Evolutionary conservation across 2,329 filamentous ascomycete species (phyloP).

Genomic region (Fusarium ambrosium): DNA sequence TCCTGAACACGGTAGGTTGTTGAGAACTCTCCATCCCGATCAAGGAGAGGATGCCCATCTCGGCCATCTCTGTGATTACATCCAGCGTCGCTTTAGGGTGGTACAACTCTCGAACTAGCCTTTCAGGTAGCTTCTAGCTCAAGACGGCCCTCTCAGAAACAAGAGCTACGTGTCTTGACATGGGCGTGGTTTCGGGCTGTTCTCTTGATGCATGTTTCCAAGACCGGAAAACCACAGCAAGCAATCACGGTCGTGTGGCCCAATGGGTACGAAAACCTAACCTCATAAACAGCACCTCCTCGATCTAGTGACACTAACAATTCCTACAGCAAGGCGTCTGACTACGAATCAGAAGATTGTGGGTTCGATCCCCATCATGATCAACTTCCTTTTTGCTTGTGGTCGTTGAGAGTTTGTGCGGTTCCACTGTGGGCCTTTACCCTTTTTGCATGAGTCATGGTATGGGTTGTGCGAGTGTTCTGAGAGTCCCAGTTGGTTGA

Average conservation of each 20-base stretch:
- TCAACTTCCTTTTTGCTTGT: not conserved
- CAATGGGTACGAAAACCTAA: not conserved
- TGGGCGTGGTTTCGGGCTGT: not conserved
- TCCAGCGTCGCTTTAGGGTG: not conserved
- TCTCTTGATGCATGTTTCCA: not conserved
- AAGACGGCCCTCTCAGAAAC: not conserved
- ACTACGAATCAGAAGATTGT: constrained; percentile 6
- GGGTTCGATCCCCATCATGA: constrained; percentile 4
- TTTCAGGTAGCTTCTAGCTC: not conserved
- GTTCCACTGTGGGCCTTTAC: not conserved
- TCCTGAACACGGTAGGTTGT: not conserved
- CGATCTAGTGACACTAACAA: not conserved
- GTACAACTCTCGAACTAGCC: not conserved
- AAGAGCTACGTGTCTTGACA: not conserved
- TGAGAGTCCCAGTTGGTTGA: not conserved
- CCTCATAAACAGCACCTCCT: not conserved
- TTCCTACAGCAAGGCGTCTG: not conserved
- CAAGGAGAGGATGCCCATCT: not conserved
- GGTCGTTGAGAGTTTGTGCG: not conserved
- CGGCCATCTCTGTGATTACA: not conserved
- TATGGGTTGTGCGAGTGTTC: not conserved
- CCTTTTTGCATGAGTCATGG: not conserved
- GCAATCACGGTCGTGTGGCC: not conserved
- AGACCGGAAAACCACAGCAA: not conserved
- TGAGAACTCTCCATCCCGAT: not conserved